A percentile compares a stretch with the other conserved stretches of the same genome.
Conservation (phyloP, 768 basidiomycete species). For the Leucosporidium creatinivorum region DNA sequence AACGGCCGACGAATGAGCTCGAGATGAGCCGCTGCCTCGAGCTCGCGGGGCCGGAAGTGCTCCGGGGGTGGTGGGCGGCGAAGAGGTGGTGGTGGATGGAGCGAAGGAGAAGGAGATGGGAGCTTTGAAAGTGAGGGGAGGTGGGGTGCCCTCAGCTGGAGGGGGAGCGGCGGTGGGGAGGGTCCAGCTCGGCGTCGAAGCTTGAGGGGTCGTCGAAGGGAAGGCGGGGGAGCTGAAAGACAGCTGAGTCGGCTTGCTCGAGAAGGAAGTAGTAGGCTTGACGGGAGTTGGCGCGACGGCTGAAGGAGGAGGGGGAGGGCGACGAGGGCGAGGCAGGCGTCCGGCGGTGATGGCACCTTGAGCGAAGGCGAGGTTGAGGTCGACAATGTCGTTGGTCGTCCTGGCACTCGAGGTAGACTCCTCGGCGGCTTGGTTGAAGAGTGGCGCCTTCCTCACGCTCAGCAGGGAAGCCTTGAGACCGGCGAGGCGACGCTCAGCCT, state of each 20-base stretch:
- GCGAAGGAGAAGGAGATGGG: neutral
- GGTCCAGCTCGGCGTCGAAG: neutral
- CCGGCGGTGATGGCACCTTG: conserved; percentile 21
- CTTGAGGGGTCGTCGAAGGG: neutral
- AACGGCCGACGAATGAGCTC: no score
- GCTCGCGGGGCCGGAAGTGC: no score
- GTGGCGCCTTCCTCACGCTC: conserved; percentile 54
- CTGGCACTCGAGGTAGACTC: neutral
- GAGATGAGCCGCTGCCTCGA: no score
- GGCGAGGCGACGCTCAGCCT: conserved; percentile 67
- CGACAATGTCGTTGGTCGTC: neutral
- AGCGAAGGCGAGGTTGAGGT: conserved; percentile 17
- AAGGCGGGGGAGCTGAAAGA: neutral
- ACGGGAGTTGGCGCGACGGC: neutral
- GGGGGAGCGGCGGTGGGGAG: neutral
- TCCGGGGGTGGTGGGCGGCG: no score
- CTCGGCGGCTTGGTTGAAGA: conserved; percentile 48
- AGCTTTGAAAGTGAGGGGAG: neutral
- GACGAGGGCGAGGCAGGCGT: conserved; percentile 21
- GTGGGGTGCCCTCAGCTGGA: neutral
- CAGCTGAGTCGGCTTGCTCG: neutral
- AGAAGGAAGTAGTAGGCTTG: neutral
- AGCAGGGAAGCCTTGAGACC: conserved; percentile 64
- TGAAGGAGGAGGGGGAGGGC: conserved; percentile 11
- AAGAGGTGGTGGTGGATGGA: neutral